Evolutionary conservation across 495 filamentous ascomycete species (phyloP).

Genomic region (Podospora pseudopauciseta): DNA sequence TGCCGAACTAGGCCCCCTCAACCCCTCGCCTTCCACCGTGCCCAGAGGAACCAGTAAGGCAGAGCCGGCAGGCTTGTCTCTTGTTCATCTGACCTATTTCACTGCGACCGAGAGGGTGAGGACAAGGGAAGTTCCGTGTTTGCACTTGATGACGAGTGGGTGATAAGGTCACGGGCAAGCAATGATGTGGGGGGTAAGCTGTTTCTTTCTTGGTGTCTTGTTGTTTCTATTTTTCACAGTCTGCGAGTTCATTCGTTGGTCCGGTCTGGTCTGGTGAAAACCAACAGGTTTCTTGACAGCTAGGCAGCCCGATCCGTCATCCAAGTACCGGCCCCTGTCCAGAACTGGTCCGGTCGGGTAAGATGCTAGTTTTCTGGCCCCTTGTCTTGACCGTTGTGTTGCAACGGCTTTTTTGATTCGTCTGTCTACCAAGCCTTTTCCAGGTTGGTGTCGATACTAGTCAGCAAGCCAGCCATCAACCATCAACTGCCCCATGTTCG

Average conservation of each 20-base stretch:
- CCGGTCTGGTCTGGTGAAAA: neutral
- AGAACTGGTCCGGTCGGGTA: neutral
- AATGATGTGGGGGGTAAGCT: neutral
- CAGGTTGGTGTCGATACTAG: neutral
- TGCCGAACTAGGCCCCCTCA: constrained; percentile 1
- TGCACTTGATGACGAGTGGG: neutral
- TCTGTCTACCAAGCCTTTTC: neutral
- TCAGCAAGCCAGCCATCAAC: neutral
- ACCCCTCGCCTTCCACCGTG: neutral
- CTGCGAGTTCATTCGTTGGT: neutral
- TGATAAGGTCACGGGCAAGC: neutral
- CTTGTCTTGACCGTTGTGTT: constrained; percentile 2
- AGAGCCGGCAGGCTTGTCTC: neutral
- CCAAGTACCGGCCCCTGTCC: neutral
- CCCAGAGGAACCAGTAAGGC: neutral
- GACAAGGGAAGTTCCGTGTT: neutral
- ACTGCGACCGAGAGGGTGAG: neutral
- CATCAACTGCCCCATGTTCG: constrained; percentile 1
- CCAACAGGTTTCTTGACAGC: neutral
- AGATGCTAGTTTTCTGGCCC: neutral
- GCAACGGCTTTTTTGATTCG: constrained; percentile 1
- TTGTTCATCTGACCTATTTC: constrained; percentile 1
- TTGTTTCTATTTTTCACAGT: neutral
- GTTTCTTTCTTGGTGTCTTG: neutral
- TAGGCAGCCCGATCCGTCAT: neutral